Base-by-base conservation (phyloP, 306 rosid genomes). In the Abrus pulchellus region DNA sequence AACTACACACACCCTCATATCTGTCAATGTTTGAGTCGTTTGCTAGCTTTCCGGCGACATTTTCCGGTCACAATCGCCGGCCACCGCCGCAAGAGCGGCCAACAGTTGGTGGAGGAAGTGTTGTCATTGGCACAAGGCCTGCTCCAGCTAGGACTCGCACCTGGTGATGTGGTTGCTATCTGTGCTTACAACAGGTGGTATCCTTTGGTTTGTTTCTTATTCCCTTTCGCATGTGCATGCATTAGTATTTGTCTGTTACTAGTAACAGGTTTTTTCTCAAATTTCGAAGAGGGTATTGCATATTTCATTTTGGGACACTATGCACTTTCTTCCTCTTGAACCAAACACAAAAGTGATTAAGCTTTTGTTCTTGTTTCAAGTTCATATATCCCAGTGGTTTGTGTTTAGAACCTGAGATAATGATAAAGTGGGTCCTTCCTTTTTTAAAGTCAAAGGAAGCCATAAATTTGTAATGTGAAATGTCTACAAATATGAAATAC, bases 171-270 rank as follows among this genome's bases (percentile, higher is more conserved):
- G 28, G 87, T 95, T 6, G 91, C 91, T 68, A 90, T 95, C 79
- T 92, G 92, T 76, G 97, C 99, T 71, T 89, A 81, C 75, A 93
- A 95, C 85, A 90, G 96, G 97, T 82, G 96, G 97, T 82, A 41
- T 43, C 67, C 49, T 40, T 38, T 3, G 6, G 36, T 32, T 57
- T 57, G 64, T 20, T 20, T 20, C 20, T 20, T 20, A 20, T 20
- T 20, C 20, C 20, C 20, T 20, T 20, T 20, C 0, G 20, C 40
- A 36, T 36, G 40, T 36, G 40, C 40, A 36, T 36, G 2, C 4
- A 36, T 36, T 36, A 36, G 40, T 36, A 36, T 4, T 36, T 36
- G 4, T 36, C 1, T 36, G 40, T 36, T 36, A 36, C 20, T 20
- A 20, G 20, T 20, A 20, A 20, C 20, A 20, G 20, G 20, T 20